Evolutionary conservation across 2,329 filamentous ascomycete genomes (phyloP), one percentile per base, ranked within the genome.

Genomic region (Colletotrichum chrysophilum): DNA sequence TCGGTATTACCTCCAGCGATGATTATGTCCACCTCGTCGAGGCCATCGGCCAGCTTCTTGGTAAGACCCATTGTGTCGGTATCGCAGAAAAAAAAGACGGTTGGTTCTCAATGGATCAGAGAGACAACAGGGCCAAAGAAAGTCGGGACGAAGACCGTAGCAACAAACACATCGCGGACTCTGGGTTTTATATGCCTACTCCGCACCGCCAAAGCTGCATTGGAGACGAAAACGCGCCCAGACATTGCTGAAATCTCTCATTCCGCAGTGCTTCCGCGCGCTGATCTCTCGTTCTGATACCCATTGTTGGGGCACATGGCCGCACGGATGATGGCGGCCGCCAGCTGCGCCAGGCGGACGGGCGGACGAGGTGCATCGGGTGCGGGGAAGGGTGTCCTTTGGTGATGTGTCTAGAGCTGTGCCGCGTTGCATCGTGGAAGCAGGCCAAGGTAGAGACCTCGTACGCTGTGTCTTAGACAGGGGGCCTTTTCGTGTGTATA

Each of bases 11-110:
- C 86, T 79, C 88, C 88, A 5, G 87, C 87, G 70, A 90, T 85
- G 74, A 90, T 88, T 62, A 90, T 84, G 74, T 90, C 89, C 21
- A 89, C 87, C 76, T 88, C 87, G 43, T 84, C 73, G 21, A 86
- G 77, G 14, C 80, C 80, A 32, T 85, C 83, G n/a, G 71, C 70
- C n/a, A 80, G 66, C 32, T 75, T 80, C 14, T 34, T 79, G 60
- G 77, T 77, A 2, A 79, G 55, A 74, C 80, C 80, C 82, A 82
- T 81, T 28, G 21, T 10, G 14, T 12, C 48, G 38, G 55, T 52
- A 30, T 16, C n/a, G n/a, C 5, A 36, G 10, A 60, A 28, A 7
- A 24, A 16, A 13, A 10, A 9, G 13, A 36, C 18, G 21, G 43
- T 13, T 30, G 32, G 28, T 3, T 58, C 16, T 58, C 21, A 28